Evolutionary conservation across 1,139 yeast species (phyloP).

Genomic region (Geotrichum phurueaensis): DNA sequence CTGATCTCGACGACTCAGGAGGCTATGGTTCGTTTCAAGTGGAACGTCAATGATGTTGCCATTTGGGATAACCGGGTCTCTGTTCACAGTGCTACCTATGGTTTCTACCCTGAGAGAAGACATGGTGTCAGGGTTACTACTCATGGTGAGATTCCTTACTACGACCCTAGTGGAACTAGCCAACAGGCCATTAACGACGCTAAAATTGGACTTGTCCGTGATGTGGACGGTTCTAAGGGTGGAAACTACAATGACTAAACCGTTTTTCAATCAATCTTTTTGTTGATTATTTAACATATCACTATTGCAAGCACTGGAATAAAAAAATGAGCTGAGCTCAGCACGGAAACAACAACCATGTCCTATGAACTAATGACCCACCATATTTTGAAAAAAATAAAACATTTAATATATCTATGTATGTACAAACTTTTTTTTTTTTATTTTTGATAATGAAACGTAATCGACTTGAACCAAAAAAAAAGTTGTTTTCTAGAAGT

Average conservation of each 20-base stretch:
- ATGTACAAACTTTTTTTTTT: no score
- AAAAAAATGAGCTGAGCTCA: not conserved
- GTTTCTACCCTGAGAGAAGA: conserved; percentile 43
- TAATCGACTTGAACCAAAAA: no score
- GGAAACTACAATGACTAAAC: conserved; percentile 27
- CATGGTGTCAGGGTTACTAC: conserved; percentile 68
- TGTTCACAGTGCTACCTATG: conserved; percentile 50
- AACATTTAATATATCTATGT: not conserved
- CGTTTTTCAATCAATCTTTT: no score
- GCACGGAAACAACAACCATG: not conserved
- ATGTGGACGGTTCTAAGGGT: conserved; percentile 28
- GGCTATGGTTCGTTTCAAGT: conserved; percentile 51
- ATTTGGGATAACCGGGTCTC: conserved; percentile 71
- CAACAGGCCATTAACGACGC: conserved; percentile 28
- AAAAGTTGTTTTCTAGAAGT: no score
- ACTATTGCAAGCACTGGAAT: not conserved
- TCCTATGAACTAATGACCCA: not conserved
- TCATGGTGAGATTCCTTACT: conserved; percentile 44
- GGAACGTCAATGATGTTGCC: conserved; percentile 58
- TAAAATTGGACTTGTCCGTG: conserved; percentile 22
- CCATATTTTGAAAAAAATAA: no score
- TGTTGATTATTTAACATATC: no score
- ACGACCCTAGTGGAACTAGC: conserved; percentile 27
- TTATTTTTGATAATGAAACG: no score
- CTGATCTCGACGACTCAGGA: conserved; percentile 51